Percentiles rank a stretch among this genome's conserved stretches.
These are phyloP conservation scores for Starmerella powellii DNA, from an alignment of 805 yeast species.

Conservation along the genomic window DNA sequence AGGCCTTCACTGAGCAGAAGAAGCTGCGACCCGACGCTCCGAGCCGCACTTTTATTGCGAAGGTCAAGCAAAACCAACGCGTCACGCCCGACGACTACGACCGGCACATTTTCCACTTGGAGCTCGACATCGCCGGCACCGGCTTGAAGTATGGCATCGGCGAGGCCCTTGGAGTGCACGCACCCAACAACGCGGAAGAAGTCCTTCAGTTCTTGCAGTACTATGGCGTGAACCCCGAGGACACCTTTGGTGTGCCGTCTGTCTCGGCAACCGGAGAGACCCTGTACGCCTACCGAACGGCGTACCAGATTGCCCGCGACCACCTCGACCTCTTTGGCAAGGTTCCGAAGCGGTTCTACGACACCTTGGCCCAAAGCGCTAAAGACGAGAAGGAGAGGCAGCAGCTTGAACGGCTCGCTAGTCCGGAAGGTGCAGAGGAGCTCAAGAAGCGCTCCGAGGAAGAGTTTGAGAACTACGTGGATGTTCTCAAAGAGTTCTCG, in stretches of 20 bases:
- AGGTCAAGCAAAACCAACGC: conserved; percentile 82
- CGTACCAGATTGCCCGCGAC: conserved; percentile 67
- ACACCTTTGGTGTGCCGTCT: conserved; percentile 57
- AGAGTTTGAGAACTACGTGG: conserved; percentile 69
- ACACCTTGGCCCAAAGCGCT: conserved; percentile 63
- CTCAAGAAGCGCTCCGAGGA: conserved; percentile 77
- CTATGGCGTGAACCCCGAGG: conserved; percentile 62
- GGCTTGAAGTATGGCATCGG: conserved; percentile 88
- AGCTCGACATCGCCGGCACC: conserved; percentile 81
- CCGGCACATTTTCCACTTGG: conserved; percentile 92
- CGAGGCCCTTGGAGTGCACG: conserved; percentile 93
- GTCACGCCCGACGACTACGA: conserved; percentile 82
- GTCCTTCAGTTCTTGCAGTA: conserved; percentile 58
- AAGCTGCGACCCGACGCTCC: conserved; percentile 83
- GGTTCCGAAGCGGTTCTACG: conserved; percentile 91
- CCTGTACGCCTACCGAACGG: conserved; percentile 57
- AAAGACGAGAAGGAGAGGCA: conserved; percentile 54
- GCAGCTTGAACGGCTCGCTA: conserved; percentile 48
- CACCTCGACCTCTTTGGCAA: conserved; percentile 83
- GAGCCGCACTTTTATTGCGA: conserved; percentile 69
- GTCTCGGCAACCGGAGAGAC: conserved; percentile 35
- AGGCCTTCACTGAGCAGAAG: conserved; percentile 51
- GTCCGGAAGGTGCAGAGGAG: conserved; percentile 72
- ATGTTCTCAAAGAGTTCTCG: conserved; percentile 63
- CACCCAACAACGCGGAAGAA: conserved; percentile 55